Conservation (phyloP, 1,284 basidiomycete species). For the Apiotrichum sp. region DNA sequence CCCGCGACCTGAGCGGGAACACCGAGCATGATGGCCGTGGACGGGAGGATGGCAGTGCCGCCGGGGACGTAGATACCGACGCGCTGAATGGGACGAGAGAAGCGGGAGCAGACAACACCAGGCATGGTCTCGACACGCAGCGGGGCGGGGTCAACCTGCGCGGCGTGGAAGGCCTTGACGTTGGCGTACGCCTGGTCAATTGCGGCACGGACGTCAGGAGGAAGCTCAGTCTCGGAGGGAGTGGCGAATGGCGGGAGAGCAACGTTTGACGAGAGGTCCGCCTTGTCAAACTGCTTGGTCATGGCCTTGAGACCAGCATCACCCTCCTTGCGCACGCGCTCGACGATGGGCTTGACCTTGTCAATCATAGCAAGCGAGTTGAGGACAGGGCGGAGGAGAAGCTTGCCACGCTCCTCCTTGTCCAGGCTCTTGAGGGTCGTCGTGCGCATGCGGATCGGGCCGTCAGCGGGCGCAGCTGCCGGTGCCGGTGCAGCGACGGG, state of each 20-base stretch:
- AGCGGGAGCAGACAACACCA: slow-evolving; percentile 89
- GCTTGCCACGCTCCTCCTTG: slow-evolving; percentile 56
- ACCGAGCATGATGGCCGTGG: slow-evolving; percentile 96
- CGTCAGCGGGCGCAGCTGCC: slow-evolving; percentile 38
- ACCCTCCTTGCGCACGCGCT: slow-evolving; percentile 74
- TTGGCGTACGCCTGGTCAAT: slow-evolving; percentile 92
- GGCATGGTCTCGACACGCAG: slow-evolving; percentile 95
- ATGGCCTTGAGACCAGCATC: slow-evolving; percentile 82
- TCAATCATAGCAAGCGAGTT: slow-evolving; percentile 90
- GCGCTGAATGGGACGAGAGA: slow-evolving; percentile 85
- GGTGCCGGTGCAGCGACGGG: slow-evolving; percentile 25
- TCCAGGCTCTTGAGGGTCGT: slow-evolving; percentile 57
- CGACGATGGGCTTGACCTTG: slow-evolving; percentile 91
- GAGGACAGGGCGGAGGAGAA: slow-evolving; percentile 85
- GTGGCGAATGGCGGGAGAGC: slow-evolving; percentile 48
- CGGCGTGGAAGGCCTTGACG: slow-evolving; percentile 82
- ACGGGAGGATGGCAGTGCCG: slow-evolving; percentile 92
- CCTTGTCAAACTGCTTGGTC: slow-evolving; percentile 88
- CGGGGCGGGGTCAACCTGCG: slow-evolving; percentile 65
- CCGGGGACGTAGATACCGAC: slow-evolving; percentile 98
- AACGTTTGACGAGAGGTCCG: slow-evolving; percentile 50
- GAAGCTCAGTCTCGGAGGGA: slow-evolving; percentile 54
- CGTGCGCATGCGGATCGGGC: slow-evolving; percentile 67
- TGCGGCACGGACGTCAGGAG: slow-evolving; percentile 63
- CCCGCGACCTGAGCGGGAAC: slow-evolving; percentile 97